These are phyloP conservation scores for Penicillium glabrum DNA, from an alignment of 2,329 filamentous ascomycete species.

Conservation along the genomic window DNA sequence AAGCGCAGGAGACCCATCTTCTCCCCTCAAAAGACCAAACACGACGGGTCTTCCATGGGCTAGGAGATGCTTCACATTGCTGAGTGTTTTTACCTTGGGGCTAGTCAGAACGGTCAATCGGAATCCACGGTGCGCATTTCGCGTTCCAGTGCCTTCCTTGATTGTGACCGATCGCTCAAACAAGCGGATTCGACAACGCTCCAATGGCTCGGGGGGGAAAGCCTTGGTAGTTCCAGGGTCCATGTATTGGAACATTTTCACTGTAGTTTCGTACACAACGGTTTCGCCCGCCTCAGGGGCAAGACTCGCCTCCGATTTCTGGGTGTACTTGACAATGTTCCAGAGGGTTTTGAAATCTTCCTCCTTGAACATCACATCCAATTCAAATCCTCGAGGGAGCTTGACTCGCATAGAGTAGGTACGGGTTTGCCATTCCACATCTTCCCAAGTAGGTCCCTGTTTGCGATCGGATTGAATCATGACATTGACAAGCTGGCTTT, in stretches of 20 bases:
- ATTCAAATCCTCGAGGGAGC: conserved; percentile 72
- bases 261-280: conserved; percentile 65
- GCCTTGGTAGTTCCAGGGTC: conserved; percentile 69
- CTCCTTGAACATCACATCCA: conserved; percentile 70
- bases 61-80: conserved; percentile 71
- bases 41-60: conserved; percentile 67
- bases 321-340: conserved; percentile 82
- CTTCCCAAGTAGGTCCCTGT: conserved; percentile 73
- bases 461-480: conserved; percentile 68
- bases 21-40: conserved; percentile 73
- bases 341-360: conserved; percentile 77
- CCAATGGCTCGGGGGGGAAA: conserved; percentile 74
- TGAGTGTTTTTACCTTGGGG: conserved; percentile 73
- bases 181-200: conserved; percentile 69
- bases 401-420: conserved; percentile 65
- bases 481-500: conserved; percentile 74
- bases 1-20: conserved; percentile 68
- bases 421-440: conserved; percentile 75
- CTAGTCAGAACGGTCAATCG: conserved; percentile 76
- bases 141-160: conserved; percentile 69
- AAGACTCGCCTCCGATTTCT: conserved; percentile 71
- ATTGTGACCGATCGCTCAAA: conserved; percentile 72
- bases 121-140: conserved; percentile 75
- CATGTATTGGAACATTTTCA: conserved; percentile 78
- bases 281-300: conserved; percentile 69